Conservation (phyloP, 768 basidiomycete species). For the Hypholoma fasciculare region DNA sequence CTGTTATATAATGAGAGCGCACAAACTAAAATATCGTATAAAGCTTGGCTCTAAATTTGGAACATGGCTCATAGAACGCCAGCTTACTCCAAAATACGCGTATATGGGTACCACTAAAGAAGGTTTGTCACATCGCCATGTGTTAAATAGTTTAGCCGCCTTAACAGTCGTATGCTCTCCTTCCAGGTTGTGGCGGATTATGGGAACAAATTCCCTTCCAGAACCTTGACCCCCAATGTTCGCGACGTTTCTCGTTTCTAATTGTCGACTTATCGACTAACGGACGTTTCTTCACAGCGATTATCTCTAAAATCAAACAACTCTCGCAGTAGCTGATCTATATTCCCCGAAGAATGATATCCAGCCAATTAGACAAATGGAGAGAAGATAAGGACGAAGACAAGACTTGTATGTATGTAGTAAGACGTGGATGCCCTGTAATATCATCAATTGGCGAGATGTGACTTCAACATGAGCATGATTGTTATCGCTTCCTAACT, state of each 20-base stretch:
- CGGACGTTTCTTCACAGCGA: constrained; percentile 36
- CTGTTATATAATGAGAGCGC: neutral
- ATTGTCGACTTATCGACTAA: constrained; percentile 13
- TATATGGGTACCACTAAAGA: constrained; percentile 83
- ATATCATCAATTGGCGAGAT: constrained; percentile 6
- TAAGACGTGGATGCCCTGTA: constrained; percentile 13
- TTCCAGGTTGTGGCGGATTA: constrained; percentile 58
- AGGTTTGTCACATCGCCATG: constrained; percentile 32
- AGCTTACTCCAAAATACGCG: constrained; percentile 75
- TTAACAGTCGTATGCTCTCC: constrained; percentile 8
- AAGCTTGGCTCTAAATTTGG: constrained; percentile 82
- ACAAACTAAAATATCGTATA: constrained; percentile 2
- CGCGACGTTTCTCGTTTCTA: constrained; percentile 24
- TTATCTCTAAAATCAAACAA: constrained; percentile 49
- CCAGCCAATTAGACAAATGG: neutral
- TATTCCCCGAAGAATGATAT: neutral
- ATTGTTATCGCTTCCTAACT: neutral
- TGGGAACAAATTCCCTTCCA: constrained; percentile 86
- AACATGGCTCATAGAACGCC: constrained; percentile 83
- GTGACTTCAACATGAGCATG: neutral
- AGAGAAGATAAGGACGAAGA: constrained; percentile 3
- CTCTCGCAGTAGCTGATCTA: constrained; percentile 33
- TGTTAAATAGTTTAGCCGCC: constrained; percentile 9
- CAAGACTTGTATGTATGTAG: constrained; percentile 14
- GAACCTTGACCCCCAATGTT: constrained; percentile 77